Conservation (phyloP, 441 rosid genomes). For the Daphne laureola region DNA sequence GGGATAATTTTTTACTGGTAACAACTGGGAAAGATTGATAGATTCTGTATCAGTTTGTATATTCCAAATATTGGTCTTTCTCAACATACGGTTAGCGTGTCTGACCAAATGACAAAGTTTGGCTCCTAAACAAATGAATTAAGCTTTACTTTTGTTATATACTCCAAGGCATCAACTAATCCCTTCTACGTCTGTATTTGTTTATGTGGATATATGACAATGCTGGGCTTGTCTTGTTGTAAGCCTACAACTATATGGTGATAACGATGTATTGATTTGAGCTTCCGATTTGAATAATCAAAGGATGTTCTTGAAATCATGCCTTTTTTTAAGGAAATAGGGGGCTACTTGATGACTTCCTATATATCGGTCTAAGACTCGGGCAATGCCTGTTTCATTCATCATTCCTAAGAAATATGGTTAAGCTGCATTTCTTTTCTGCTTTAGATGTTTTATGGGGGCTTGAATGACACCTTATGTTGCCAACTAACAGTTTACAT, state of each 20-base stretch:
- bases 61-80: conserved; percentile 3
- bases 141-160: conserved; percentile 11
- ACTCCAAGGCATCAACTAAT: conserved; percentile 7
- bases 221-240: conserved; percentile 35
- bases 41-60: conserved; percentile 13
- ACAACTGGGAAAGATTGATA: conserved; percentile 9
- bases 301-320: conserved; percentile 20
- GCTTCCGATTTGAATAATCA: conserved; percentile 13
- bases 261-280: conserved; percentile 21
- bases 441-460: conserved; percentile 15
- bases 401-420: too few species aligned
- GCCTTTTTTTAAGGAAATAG: conserved; percentile 18
- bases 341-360: conserved; percentile 34
- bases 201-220: conserved; percentile 13
- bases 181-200: conserved; percentile 2
- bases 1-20: conserved; percentile 10
- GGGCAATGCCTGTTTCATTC: conserved; percentile 1
- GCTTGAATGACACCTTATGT: too few species aligned
- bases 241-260: conserved; percentile 16
- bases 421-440: too few species aligned
- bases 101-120: conserved; percentile 11
- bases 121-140: not conserved
- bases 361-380: conserved; percentile 13
- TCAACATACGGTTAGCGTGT: conserved; percentile 12
- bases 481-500: too few species aligned